phyloP scores from a whole-genome alignment of 768 basidiomycete genomes.

The Lactarius quietus region DNA sequence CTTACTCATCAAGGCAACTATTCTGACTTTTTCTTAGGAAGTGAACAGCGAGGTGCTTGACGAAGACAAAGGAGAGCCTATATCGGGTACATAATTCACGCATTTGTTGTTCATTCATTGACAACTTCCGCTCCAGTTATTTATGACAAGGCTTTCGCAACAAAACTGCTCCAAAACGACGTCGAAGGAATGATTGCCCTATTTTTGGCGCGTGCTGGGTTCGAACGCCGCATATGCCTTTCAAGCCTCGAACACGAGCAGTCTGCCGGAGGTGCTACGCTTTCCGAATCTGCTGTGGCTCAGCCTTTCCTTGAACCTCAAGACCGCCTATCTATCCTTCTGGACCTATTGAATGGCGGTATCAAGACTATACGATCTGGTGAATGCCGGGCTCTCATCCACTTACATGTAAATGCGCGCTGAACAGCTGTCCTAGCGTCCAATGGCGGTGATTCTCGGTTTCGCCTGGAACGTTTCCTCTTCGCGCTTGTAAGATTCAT shows the following conservation, averaged over 20 bases:
- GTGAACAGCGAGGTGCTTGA: slow-evolving; percentile 18
- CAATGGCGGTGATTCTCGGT: slow-evolving; percentile 65
- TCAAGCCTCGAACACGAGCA: slow-evolving; percentile 6
- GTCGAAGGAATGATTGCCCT: slow-evolving; percentile 23
- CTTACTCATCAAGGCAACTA: neutral
- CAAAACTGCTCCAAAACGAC: slow-evolving; percentile 23
- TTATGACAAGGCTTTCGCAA: slow-evolving; percentile 23
- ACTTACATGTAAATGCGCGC: neutral
- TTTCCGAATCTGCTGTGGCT: slow-evolving; percentile 27
- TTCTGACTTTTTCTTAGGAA: neutral
- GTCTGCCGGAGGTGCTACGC: neutral
- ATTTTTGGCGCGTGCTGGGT: slow-evolving; percentile 24
- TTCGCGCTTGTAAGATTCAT: slow-evolving; percentile 67
- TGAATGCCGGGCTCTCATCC: slow-evolving; percentile 4
- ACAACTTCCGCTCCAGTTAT: slow-evolving; percentile 3
- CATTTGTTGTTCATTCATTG: neutral
- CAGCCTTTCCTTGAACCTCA: slow-evolving; percentile 33
- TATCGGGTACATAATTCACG: slow-evolving; percentile 10
- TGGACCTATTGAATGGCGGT: slow-evolving; percentile 37
- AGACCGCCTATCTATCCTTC: slow-evolving; percentile 47
- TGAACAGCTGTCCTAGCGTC: slow-evolving; percentile 42
- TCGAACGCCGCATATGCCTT: slow-evolving; percentile 20
- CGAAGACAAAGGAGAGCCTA: slow-evolving; percentile 17
- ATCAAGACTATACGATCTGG: slow-evolving; percentile 19
- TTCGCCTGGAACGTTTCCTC: slow-evolving; percentile 82